Evolutionary conservation across 2,329 filamentous ascomycete species (phyloP), one percentile per base, ranked within the genome.

Genomic region (Fusarium heterosporum): DNA sequence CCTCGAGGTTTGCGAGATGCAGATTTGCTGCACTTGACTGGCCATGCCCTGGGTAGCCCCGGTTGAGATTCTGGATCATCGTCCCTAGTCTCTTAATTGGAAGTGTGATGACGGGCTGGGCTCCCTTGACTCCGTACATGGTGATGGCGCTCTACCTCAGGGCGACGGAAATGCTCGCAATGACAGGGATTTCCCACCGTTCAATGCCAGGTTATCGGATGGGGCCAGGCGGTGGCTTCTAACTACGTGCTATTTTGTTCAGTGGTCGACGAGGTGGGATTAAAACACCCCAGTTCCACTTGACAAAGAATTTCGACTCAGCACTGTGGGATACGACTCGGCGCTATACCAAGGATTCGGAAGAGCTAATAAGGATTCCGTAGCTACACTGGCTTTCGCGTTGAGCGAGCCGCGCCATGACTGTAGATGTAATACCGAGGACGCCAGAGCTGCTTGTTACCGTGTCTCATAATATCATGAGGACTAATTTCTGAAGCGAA

Each of bases 221-320:
- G 69, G 67, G 64, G 66, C 62, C 59, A 63, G 66, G 66, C 63
- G 69, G 71, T 73, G 71, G 71, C 71, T 73, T 72, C 58, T 61
- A 55, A 66, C 68, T 56, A 62, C 26, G 26, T 62, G 17, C 58
- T 61, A 56, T 62, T 34, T 49, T 25, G 67, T 70, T 73, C 67
- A 71, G 61, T 72, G 58, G 69, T 62, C 34, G 53, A 72, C 66
- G 53, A 68, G 48, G 28, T 49, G 52, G 52, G 61, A 40, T 64
- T 55, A 49, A 16, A 55, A 54, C 50, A 59, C 39, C 64, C 58
- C 34, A 52, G 64, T 67, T 67, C 53, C 49, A 59, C 58, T 64
- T 47, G 42, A 14, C 22, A 49, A 55, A 41, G 36, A 55, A 53
- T 55, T 51, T 51, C 25, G 28, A 54, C 41, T 50, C 55, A 54